Evolutionary conservation across 768 basidiomycete genomes (phyloP), one percentile per base, ranked within the genome.

Genomic region (Sutorius australiensis): DNA sequence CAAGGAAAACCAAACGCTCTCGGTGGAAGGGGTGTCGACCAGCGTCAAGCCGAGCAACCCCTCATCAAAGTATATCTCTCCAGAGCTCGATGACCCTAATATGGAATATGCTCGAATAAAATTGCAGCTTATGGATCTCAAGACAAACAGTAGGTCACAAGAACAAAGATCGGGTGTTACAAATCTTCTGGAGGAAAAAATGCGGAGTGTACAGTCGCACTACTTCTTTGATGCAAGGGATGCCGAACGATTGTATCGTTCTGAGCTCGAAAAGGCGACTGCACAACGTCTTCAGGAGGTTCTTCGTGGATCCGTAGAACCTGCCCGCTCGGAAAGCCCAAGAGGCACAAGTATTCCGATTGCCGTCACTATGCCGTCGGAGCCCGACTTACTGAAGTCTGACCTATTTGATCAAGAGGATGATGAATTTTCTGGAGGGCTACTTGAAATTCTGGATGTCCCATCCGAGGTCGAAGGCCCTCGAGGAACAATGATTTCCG

Each of bases 391-490:
- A 8, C 17, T 28, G 4, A 53, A 50, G 21, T 33, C 71, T 12
- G 80, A 87, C 59, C 57, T 83, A 2, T 84, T 86, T 59, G 80
- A 80, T 49, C 73, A 79, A 31, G 77, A 78, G 17, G 74, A 73
- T 27, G 76, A 76, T 16, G 79, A 77, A 31, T 77, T 72, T 39
- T 67, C 66, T 12, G 84, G 77, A 6, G 84, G 92, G 14, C 71
- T 97, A 31, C 79, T 94, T 51, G 86, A 81, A 37, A 73, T 94
- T 46, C 75, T 95, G 41, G 88, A 94, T 21, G 77, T 77, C 47
- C 80, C 84, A 12, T 64, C 72, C 6, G 79, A 74, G n/a, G 81
- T 81, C 56, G 75, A 77, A n/a, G 82, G 79, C 17, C 67, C 74
- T 10, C 67, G 75, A 48, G 88, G 86, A 13, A 75, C 72, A 9